A percentile compares a stretch with the other conserved stretches of the same genome.
Evolutionary conservation across 2,329 filamentous ascomycete genomes (phyloP).

Genomic region (Apiospora arundinis): DNA sequence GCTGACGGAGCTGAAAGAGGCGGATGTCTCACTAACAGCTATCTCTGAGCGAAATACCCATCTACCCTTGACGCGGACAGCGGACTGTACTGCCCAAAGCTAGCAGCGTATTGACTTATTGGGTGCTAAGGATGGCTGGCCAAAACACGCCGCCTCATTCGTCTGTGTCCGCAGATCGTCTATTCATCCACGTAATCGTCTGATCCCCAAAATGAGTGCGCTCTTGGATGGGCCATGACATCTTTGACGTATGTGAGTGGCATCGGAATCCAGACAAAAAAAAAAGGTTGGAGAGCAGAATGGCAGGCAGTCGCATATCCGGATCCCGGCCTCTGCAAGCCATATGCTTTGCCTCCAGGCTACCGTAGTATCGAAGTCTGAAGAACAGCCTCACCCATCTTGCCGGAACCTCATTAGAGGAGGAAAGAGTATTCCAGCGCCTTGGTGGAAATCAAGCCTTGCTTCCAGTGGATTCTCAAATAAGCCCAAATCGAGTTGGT

Average conservation of each 20-base stretch:
- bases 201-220: neutral
- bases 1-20: neutral
- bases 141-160: neutral
- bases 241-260: slow-evolving; percentile 5
- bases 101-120: neutral
- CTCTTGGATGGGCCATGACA: neutral
- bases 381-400: neutral
- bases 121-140: slow-evolving; percentile 37
- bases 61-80: too few relatives aligned
- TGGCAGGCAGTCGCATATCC: neutral
- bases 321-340: neutral
- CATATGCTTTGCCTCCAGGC: neutral
- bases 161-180: slow-evolving; percentile 6
- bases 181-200: neutral
- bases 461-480: neutral
- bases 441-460: neutral
- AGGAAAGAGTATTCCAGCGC: neutral
- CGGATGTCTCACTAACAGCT: too few relatives aligned
- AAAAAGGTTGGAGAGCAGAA: too few relatives aligned
- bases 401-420: neutral
- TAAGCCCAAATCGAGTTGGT: neutral
- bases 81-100: neutral
- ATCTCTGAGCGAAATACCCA: too few relatives aligned
- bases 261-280: neutral
- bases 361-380: neutral